Conservation (phyloP, 1,139 yeast species). For the Starmera stellimalicola region DNA sequence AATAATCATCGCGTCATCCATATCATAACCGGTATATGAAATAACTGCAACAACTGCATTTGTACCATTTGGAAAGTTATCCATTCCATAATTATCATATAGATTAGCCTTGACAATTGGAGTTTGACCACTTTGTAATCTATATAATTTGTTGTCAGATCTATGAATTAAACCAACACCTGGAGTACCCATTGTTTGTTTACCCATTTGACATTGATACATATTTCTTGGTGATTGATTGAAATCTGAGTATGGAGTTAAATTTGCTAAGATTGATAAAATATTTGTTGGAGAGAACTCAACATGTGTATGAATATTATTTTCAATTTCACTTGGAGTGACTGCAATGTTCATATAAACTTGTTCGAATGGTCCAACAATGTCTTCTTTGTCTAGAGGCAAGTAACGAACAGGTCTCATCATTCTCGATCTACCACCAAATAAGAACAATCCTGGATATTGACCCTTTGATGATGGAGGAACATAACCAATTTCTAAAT, state of each 20-base stretch:
- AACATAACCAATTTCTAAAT: slow-evolving; percentile 87
- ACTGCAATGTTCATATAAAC: slow-evolving; percentile 96
- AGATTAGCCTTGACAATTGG: slow-evolving; percentile 93
- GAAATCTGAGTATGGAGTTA: slow-evolving; percentile 96
- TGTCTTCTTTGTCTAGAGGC: slow-evolving; percentile 74
- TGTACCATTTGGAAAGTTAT: slow-evolving; percentile 96
- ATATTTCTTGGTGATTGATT: slow-evolving; percentile 99
- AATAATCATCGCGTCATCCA: slow-evolving; percentile 99
- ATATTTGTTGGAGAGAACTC: slow-evolving; percentile 94
- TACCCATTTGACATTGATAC: slow-evolving; percentile 99
- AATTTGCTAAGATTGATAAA: slow-evolving; percentile 84
- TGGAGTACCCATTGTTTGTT: slow-evolving; percentile 99
- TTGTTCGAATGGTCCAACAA: slow-evolving; percentile 96
- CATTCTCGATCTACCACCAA: slow-evolving; percentile 93
- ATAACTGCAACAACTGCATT: slow-evolving; percentile 98
- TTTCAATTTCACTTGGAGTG: slow-evolving; percentile 82
- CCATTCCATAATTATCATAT: slow-evolving; percentile 96
- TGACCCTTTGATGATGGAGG: slow-evolving; percentile 95
- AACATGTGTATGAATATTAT: slow-evolving; percentile 79
- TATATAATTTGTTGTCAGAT: slow-evolving; percentile 89
- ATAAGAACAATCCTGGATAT: slow-evolving; percentile 88
- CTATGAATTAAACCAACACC: slow-evolving; percentile 91
- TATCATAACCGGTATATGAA: slow-evolving; percentile 97
- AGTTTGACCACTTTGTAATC: slow-evolving; percentile 92
- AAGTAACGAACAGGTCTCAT: slow-evolving; percentile 90